Percentiles rank a stretch among this genome's conserved stretches.
These are phyloP conservation scores for Cryptococcus deneoformans DNA, from an alignment of 1,284 basidiomycete genomes.

Conservation along the genomic window DNA sequence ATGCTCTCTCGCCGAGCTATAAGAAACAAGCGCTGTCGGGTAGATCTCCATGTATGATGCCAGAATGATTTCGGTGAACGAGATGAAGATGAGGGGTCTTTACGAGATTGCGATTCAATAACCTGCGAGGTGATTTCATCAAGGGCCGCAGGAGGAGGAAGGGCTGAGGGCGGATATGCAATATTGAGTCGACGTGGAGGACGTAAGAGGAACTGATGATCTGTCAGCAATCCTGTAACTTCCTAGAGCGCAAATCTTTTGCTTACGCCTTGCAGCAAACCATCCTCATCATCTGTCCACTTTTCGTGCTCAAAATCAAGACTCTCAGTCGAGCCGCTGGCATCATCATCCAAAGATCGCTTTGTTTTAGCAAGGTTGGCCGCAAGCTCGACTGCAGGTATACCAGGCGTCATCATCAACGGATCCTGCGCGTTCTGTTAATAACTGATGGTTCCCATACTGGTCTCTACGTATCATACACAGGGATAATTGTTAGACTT, in stretches of 20 bases:
- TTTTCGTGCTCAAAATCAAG: background rate
- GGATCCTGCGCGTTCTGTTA: conserved; percentile 11
- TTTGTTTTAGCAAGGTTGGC: too few species aligned
- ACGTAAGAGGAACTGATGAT: conserved; percentile 32
- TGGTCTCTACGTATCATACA: too few species aligned
- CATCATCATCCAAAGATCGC: too few species aligned
- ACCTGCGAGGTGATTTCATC: conserved; percentile 40
- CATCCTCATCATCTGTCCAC: conserved; percentile 42
- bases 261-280: conserved; percentile 32
- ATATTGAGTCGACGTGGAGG: conserved; percentile 25
- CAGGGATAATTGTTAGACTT: background rate
- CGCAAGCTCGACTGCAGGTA: conserved; percentile 18
- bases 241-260: too few species aligned
- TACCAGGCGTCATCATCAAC: conserved; percentile 42
- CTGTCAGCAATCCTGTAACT: too few species aligned
- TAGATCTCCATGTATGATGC: conserved; percentile 29
- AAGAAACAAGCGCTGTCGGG: conserved; percentile 32
- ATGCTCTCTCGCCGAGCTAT: conserved; percentile 33
- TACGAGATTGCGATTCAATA: conserved; percentile 21
- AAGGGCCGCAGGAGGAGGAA: conserved; percentile 37
- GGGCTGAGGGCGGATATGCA: conserved; percentile 36
- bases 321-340: background rate
- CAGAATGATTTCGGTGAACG: conserved; percentile 9
- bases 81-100: conserved; percentile 5
- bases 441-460: background rate